Evolutionary conservation across 805 yeast genomes (phyloP).

Genomic region (Cyberlindnera lachancei): DNA sequence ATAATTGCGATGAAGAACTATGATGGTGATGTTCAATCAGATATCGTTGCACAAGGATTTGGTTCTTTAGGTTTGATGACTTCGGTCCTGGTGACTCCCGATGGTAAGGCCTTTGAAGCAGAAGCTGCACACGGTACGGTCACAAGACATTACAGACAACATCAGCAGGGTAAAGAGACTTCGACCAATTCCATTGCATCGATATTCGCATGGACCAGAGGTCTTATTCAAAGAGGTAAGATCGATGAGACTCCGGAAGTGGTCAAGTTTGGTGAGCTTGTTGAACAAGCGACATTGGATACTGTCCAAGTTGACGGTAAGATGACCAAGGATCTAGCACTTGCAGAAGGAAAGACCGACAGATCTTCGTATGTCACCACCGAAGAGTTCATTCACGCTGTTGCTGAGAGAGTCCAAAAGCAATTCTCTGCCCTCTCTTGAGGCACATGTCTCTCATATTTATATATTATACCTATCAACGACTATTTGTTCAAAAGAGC

Average conservation of each 20-base stretch:
- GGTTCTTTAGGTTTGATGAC: constrained; percentile 97
- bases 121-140: constrained; percentile 99
- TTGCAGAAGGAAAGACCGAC: constrained; percentile 80
- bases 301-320: constrained; percentile 77
- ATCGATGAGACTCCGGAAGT: constrained; percentile 85
- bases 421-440: constrained; percentile 7
- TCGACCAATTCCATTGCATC: constrained; percentile 97
- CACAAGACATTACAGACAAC: constrained; percentile 93
- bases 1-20: constrained; percentile 95
- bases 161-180: constrained; percentile 95
- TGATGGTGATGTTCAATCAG: constrained; percentile 97
- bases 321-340: constrained; percentile 95
- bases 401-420: constrained; percentile 50
- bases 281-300: constrained; percentile 81
- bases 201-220: constrained; percentile 95
- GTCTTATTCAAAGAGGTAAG: constrained; percentile 86
- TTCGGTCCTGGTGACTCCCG: constrained; percentile 93
- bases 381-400: constrained; percentile 83
- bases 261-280: constrained; percentile 62
- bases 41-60: constrained; percentile 96
- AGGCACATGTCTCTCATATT: background rate
- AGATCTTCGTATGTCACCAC: constrained; percentile 82
- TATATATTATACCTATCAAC: background rate
- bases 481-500: background rate
- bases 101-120: constrained; percentile 89